Percentiles rank a stretch among this genome's conserved stretches.
phyloP scores from a whole-genome alignment of 306 rosid genomes.

The Trifolium dubium region DNA sequence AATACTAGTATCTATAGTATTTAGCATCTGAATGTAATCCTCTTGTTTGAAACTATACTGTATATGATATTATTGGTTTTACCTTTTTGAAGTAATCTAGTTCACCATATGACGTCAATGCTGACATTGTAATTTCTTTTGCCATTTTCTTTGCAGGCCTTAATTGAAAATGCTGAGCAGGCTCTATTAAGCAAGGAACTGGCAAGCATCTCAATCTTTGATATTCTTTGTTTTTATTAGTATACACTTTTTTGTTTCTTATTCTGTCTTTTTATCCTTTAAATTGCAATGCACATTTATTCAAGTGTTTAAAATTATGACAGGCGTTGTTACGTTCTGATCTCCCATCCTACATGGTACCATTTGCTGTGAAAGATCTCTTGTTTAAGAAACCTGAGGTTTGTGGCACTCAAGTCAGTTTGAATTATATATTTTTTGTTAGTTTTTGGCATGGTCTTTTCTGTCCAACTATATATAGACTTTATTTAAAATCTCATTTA shows the following conservation, averaged over 20 bases:
- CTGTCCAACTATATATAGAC: not conserved
- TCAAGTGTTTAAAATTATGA: constrained; percentile 39
- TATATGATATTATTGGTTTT: constrained; percentile 4
- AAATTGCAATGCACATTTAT: constrained; percentile 35
- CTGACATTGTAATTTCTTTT: constrained; percentile 32
- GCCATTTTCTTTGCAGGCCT: constrained; percentile 59
- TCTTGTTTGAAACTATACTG: not conserved
- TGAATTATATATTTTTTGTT: constrained; percentile 20
- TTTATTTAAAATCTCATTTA: constrained; percentile 23
- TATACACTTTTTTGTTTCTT: not conserved
- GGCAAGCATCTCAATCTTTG: constrained; percentile 59
- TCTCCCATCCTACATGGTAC: constrained; percentile 95
- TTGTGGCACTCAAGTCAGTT: constrained; percentile 42
- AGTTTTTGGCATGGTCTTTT: constrained; percentile 27
- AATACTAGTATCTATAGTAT: constrained; percentile 19
- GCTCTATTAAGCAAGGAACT: constrained; percentile 93
- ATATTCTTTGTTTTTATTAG: constrained; percentile 8
- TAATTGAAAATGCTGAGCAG: constrained; percentile 79
- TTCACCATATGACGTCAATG: constrained; percentile 3
- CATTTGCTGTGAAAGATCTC: constrained; percentile 66
- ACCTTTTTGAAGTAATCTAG: constrained; percentile 10
- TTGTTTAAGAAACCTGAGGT: constrained; percentile 84
- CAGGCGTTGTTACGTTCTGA: constrained; percentile 91
- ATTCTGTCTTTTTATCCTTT: constrained; percentile 11
- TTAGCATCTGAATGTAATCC: constrained; percentile 26